phyloP scores from a whole-genome alignment of 1,284 basidiomycete species.

The Irpex sp. region DNA sequence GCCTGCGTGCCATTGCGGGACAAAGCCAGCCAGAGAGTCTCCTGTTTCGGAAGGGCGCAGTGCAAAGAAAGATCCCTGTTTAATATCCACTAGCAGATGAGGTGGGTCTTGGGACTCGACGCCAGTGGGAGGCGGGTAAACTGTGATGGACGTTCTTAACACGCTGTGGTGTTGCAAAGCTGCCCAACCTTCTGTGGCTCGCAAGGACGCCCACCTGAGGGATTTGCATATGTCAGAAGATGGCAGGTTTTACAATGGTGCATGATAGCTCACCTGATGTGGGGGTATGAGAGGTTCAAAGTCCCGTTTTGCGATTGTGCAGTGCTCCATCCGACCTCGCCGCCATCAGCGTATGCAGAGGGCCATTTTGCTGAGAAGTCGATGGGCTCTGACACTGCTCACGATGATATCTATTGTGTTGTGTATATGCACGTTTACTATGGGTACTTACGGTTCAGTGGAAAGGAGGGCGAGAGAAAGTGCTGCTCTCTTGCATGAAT shows the following conservation, averaged over 20 bases:
- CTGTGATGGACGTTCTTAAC: slow-evolving; percentile 53
- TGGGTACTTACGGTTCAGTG: slow-evolving; percentile 47
- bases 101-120: slow-evolving; percentile 19
- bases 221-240: neutral
- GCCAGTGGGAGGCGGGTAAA: slow-evolving; percentile 40
- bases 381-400: slow-evolving; percentile 38
- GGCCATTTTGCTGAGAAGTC: slow-evolving; percentile 46
- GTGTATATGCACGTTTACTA: neutral
- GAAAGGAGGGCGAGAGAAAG: slow-evolving; percentile 68
- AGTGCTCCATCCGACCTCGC: slow-evolving; percentile 51
- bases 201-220: slow-evolving; percentile 60
- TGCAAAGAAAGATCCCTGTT: slow-evolving; percentile 66
- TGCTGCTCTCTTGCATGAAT: slow-evolving; percentile 78
- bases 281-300: slow-evolving; percentile 55
- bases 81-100: slow-evolving; percentile 37
- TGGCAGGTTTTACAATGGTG: too few species aligned
- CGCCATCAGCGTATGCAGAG: slow-evolving; percentile 62
- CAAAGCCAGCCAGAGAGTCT: slow-evolving; percentile 12
- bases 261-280: slow-evolving; percentile 38
- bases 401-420: neutral
- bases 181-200: slow-evolving; percentile 77
- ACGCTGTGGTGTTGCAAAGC: slow-evolving; percentile 69
- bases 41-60: slow-evolving; percentile 37
- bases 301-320: slow-evolving; percentile 36
- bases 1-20: slow-evolving; percentile 64